Evolutionary conservation across 352 stramenopile genomes (phyloP).

Genomic region (Phytopythium ostracodes): DNA sequence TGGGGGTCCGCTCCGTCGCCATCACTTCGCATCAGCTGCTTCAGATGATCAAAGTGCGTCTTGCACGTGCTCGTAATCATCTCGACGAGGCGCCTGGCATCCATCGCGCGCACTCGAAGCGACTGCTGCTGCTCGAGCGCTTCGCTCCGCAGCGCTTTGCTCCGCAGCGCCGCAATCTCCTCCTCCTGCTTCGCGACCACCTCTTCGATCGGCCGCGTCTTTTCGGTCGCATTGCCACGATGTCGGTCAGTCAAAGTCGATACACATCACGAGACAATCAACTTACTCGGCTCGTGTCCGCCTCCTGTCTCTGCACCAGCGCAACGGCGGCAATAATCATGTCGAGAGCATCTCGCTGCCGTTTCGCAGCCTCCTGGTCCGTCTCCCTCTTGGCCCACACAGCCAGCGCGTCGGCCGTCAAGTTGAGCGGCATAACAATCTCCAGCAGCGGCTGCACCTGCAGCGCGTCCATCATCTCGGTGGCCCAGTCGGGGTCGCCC

Average conservation of each 20-base stretch:
- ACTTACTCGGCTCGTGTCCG: conserved; percentile 7
- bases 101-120: conserved; percentile 22
- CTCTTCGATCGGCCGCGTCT: conserved; percentile 16
- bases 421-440: conserved; percentile 31
- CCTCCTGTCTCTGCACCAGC: conserved; percentile 10
- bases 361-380: not conserved
- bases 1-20: not conserved
- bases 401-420: conserved; percentile 31
- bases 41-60: conserved; percentile 32
- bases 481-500: conserved; percentile 24
- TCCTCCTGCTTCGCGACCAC: conserved; percentile 16
- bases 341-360: conserved; percentile 16
- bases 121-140: conserved; percentile 5
- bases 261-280: not conserved
- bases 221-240: not conserved
- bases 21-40: conserved; percentile 19
- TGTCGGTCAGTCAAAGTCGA: not conserved
- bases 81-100: conserved; percentile 37
- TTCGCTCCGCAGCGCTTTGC: not conserved
- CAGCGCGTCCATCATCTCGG: conserved; percentile 24
- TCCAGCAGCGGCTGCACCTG: conserved; percentile 26
- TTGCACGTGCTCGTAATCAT: conserved; percentile 34
- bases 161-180: conserved; percentile 11
- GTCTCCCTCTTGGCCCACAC: conserved; percentile 24
- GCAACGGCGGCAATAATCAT: conserved; percentile 15